Base-by-base conservation (phyloP, 2,329 filamentous ascomycete species). In the Lasiodiplodia hormozganensis region DNA sequence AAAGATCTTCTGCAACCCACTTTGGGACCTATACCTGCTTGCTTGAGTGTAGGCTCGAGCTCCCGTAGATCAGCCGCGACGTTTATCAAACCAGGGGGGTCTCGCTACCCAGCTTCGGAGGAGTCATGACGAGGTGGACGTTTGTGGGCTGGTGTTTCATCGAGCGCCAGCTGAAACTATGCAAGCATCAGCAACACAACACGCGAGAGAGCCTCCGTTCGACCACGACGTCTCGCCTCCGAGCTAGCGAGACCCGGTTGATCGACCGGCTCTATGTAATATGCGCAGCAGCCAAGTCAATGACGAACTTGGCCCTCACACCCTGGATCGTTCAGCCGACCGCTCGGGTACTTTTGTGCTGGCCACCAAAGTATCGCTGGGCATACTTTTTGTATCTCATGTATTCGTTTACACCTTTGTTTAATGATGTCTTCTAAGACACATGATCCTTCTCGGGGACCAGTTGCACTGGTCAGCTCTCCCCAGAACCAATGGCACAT, bases 261-360 rank as follows among this genome's bases (percentile, higher is more conserved):
- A 28, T 28, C 5, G 36, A 4, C 56, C 10, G 28, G 28, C 5
- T 11, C 36, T 60, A 60, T 60, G 56, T 60, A 60, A 25, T 43
- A 14, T 31, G 36, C 36, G 21, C 56, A 40, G 21, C 36, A 28
- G 56, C 56, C 56, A 43, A 43, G 56, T 47, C 21, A 43, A 43
- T 38, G 40, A 43, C 16, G 23, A 28, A 25, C 36, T 60, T 43
- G 36, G 36, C 38, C 54, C 25, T 14, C 31, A 21, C 36, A 21
- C 36, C n/a, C 56, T 3, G 21, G 12, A 40, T 28, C 56, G 38
- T 7, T 38, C 21, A 18, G 21, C 28, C 31, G 56, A 43, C 56
- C 56, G 56, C 56, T n/a, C 34, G 51, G 51, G 34, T 65, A 65
- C 49, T 10, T 28, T 43, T 65, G 62, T 67, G 64, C 64, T 67